Conservation (phyloP, 2,329 filamentous ascomycete species). For the Paracorniculantispora psalliotae region DNA sequence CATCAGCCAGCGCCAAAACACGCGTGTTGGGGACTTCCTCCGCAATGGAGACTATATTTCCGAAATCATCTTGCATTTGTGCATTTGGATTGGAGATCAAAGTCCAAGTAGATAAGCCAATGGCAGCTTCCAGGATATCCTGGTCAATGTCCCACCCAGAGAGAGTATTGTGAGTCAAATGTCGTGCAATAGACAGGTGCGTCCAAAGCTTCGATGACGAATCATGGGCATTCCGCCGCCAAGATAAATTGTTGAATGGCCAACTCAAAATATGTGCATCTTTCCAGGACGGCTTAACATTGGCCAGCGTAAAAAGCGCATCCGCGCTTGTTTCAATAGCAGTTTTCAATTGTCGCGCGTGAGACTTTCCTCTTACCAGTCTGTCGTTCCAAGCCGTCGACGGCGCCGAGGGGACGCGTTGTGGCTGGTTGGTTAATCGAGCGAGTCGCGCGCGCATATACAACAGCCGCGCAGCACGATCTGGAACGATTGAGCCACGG, state of each 20-base stretch:
- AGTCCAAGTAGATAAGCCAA: background rate
- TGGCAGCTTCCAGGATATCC: background rate
- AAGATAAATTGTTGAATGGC: too few species aligned
- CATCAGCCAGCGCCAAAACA: background rate
- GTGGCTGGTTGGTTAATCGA: background rate
- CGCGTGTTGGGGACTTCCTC: background rate
- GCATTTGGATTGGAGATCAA: background rate
- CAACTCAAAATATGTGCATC: background rate
- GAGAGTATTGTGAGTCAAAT: background rate
- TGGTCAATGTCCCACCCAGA: background rate
- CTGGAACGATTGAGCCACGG: too few species aligned
- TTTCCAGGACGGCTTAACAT: background rate
- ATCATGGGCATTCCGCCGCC: too few species aligned
- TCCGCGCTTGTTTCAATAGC: background rate
- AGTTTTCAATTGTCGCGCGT: background rate
- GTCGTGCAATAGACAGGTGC: background rate
- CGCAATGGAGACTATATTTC: background rate
- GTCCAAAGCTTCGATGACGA: too few species aligned
- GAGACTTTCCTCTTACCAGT: background rate
- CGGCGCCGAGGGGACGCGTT: too few species aligned
- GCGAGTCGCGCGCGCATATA: background rate
- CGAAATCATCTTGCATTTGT: background rate
- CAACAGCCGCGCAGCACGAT: background rate
- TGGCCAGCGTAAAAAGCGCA: background rate
- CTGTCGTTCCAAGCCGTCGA: background rate